Percentiles rank a stretch among this genome's conserved stretches.
phyloP scores from a whole-genome alignment of 192 early-diverging fungal genomes.

The Entomortierella chlamydospora region DNA sequence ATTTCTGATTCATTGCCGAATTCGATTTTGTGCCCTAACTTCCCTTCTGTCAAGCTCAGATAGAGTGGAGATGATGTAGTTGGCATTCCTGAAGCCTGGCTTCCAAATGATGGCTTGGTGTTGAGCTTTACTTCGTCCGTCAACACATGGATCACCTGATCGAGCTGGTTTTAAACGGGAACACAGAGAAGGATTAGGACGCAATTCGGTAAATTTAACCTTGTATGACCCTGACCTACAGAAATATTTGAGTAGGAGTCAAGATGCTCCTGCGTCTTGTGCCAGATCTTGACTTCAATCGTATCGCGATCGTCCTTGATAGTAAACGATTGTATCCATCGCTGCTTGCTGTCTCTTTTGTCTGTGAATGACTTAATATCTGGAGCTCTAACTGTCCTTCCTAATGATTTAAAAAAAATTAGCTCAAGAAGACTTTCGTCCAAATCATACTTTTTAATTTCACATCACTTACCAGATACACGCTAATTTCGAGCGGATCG shows the following conservation, averaged over 20 bases:
- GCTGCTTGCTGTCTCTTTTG: conserved; percentile 15
- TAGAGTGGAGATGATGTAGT: conserved; percentile 21
- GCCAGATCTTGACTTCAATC: conserved; percentile 43
- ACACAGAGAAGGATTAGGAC: neutral
- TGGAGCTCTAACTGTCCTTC: conserved; percentile 23
- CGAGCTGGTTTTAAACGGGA: conserved; percentile 19
- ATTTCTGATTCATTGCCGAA: conserved; percentile 17
- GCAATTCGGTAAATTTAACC: too few relatives aligned
- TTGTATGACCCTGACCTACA: conserved; percentile 17
- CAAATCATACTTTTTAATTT: neutral
- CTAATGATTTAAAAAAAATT: neutral
- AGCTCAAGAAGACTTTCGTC: neutral
- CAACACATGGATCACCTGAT: conserved; percentile 43
- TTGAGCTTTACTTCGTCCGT: conserved; percentile 47
- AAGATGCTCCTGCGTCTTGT: conserved; percentile 37
- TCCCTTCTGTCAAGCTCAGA: conserved; percentile 30
- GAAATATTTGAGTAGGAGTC: conserved; percentile 19
- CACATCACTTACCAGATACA: conserved; percentile 21
- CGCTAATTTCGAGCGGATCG: conserved; percentile 2
- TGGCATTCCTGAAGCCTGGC: neutral
- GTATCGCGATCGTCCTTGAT: conserved; percentile 46
- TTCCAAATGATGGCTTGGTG: neutral
- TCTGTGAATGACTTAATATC: conserved; percentile 30
- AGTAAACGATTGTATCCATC: conserved; percentile 35
- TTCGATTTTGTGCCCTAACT: conserved; percentile 36